Evolutionary conservation across 768 basidiomycete species (phyloP), one percentile per base, ranked within the genome.

Genomic region (Leccinum uliginosum): DNA sequence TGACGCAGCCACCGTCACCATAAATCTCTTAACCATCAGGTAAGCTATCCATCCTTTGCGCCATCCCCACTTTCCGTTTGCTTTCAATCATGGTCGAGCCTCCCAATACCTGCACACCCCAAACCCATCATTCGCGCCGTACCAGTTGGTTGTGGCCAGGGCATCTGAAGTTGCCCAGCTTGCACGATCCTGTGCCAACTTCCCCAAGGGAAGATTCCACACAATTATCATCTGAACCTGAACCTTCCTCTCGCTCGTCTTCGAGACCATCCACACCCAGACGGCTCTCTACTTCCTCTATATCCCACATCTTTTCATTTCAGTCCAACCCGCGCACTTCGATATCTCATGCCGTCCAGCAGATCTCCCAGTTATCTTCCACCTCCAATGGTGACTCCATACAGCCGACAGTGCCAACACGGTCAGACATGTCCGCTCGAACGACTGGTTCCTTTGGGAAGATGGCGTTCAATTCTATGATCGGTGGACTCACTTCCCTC

Each of bases 391-490:
- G 51, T 35, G 54, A 53, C 43, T 47, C 65, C 9, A 34, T 55
- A 2, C 62, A 58, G 12, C 43, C 51, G 3, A 10, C 57, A 8
- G 46, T 50, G 7, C 51, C 56, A 6, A 17, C 75, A 51, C 67
- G 77, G 6, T 66, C 75, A 2, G 79, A 81, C 23, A 60, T 70
- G 10, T 58, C 69, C 9, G 56, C 66, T 65, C 76, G 71, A 61
- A 61, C 65, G 14, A 67, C 74, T 11, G 79, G 79, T 35, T 81
- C 84, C 0, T 87, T 88, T 65, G 76, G 81, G 54, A 84, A 82
- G 62, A 80, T 78, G 72, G 80, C 87, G 0, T 76, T 91, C 56
- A 83, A 80, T 60, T 78, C 76, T 30, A 85, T 90, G 84, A 86
- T 90, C 74, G 84, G 83, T 35, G 83, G 84, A 1, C 76, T 88